Conservation (phyloP, 805 yeast genomes). For the Schizosaccharomyces osmophilus region DNA sequence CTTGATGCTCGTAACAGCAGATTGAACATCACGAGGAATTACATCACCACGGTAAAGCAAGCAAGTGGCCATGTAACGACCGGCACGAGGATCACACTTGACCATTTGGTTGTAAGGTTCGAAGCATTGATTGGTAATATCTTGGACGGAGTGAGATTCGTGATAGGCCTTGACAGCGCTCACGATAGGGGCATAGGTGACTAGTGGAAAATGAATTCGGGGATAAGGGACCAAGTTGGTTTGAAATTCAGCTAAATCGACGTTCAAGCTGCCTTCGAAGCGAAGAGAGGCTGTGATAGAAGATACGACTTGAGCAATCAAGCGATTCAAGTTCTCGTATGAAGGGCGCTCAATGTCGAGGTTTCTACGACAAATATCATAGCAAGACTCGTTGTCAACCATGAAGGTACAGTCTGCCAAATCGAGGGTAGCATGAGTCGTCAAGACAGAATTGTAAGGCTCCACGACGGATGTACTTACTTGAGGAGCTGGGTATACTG, state of each 20-base stretch:
- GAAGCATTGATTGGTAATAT: constrained; percentile 92
- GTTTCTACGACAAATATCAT: constrained; percentile 92
- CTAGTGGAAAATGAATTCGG: constrained; percentile 97
- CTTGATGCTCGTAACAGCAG: constrained; percentile 81
- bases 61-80: constrained; percentile 98
- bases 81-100: constrained; percentile 90
- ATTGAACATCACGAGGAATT: constrained; percentile 92
- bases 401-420: constrained; percentile 97
- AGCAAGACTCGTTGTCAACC: constrained; percentile 98
- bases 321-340: constrained; percentile 61
- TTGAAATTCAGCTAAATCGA: constrained; percentile 94
- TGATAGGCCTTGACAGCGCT: constrained; percentile 79
- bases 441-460: constrained; percentile 91
- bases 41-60: constrained; percentile 95
- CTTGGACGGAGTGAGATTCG: constrained; percentile 84
- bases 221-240: constrained; percentile 97
- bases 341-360: constrained; percentile 82
- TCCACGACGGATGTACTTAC: constrained; percentile 58
- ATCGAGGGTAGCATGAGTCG: constrained; percentile 92
- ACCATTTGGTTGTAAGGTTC: constrained; percentile 99
- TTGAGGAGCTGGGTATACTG: constrained; percentile 96
- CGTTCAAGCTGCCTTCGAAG: constrained; percentile 92
- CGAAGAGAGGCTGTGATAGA: constrained; percentile 94
- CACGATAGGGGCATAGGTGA: constrained; percentile 92
- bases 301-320: constrained; percentile 94